Conservation (phyloP, 305 asterid species). For the Solanum hybrid region DNA sequence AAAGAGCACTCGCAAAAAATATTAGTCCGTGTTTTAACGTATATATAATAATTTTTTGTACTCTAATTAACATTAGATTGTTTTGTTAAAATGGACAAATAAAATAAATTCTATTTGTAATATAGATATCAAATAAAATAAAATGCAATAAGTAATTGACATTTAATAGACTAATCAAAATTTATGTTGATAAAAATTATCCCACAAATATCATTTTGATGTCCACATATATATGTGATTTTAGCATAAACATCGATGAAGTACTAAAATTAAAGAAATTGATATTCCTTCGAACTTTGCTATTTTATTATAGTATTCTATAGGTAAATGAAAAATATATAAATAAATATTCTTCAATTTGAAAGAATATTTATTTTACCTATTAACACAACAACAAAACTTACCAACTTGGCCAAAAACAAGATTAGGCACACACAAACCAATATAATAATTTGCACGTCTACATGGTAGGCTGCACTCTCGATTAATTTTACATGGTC, state of each 20-base stretch:
- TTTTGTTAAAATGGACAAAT: background rate
- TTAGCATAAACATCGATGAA: too few relatives aligned
- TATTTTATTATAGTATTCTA: too few relatives aligned
- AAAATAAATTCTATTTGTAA: too few relatives aligned
- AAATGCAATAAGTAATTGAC: background rate
- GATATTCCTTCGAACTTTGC: too few relatives aligned
- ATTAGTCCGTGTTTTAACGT: too few relatives aligned
- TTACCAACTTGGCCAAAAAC: background rate
- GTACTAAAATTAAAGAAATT: too few relatives aligned
- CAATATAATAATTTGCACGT: background rate
- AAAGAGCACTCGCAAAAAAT: background rate
- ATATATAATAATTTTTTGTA: too few relatives aligned
- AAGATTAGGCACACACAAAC: background rate
- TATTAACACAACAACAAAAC: background rate
- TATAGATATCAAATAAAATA: too few relatives aligned
- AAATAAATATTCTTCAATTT: background rate
- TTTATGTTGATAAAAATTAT: too few relatives aligned
- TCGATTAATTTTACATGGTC: background rate
- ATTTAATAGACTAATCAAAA: background rate
- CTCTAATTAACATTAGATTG: background rate
- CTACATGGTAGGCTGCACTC: background rate
- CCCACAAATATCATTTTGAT: background rate
- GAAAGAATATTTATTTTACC: background rate
- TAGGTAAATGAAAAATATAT: too few relatives aligned
- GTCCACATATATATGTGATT: background rate